Evolutionary conservation across 148 eudicot genomes (phyloP).

Genomic region (Rhododendron henanense): DNA sequence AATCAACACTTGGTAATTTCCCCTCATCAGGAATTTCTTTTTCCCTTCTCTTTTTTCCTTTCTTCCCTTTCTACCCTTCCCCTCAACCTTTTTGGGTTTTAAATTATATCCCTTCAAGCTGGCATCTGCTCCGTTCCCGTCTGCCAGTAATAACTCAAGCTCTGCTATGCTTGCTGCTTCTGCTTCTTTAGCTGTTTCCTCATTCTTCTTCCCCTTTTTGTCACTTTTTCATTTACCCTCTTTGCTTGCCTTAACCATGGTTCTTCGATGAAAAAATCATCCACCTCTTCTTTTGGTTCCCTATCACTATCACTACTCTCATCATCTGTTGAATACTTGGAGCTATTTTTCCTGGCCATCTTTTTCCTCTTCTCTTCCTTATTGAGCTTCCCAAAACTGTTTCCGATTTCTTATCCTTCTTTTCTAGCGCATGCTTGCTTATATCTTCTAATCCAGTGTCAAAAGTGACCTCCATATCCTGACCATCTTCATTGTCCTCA

Average conservation of each 20-base stretch:
- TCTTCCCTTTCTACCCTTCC: conserved; percentile 56
- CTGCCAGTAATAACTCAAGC: no score
- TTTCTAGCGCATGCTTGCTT: no score
- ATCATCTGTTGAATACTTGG: no score
- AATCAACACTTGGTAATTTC: conserved; percentile 59
- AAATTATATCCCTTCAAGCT: conserved; percentile 74
- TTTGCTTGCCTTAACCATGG: no score
- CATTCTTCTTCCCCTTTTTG: conserved; percentile 13
- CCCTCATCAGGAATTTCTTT: conserved; percentile 51
- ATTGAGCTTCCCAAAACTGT: no score
- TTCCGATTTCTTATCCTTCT: no score
- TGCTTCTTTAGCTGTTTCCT: conserved; percentile 32
- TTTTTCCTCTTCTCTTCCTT: no score
- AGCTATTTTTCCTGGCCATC: no score
- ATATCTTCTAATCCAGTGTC: conserved; percentile 84
- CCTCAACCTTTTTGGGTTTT: conserved; percentile 58
- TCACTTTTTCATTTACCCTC: conserved; percentile 23
- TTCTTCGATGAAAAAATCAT: no score
- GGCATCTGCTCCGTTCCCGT: conserved; percentile 42
- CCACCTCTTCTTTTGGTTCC: no score
- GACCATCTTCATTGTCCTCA: conserved; percentile 49
- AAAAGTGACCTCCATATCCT: conserved; percentile 97
- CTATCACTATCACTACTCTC: no score
- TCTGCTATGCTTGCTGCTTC: conserved; percentile 77
- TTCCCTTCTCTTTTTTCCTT: conserved; percentile 52